Evolutionary conservation across 192 early-diverging fungal genomes (phyloP).

Genomic region (Coemansia sp.): DNA sequence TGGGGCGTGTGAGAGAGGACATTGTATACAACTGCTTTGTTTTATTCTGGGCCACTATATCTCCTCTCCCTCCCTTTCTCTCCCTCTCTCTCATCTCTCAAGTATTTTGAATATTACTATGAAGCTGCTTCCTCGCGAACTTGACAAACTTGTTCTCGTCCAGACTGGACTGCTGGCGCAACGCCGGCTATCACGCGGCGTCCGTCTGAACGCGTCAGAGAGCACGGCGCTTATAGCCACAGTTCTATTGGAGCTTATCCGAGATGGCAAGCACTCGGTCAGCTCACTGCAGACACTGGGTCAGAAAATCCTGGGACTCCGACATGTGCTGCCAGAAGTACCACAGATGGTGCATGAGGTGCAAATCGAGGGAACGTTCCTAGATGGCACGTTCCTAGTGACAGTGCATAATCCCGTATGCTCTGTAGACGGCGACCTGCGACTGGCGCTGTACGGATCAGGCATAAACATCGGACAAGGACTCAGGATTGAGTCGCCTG

Average conservation of each 20-base stretch:
- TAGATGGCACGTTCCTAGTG: conserved; percentile 91
- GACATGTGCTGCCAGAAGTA: conserved; percentile 80
- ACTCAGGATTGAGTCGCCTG: no score
- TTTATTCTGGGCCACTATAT: not conserved
- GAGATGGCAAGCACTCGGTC: conserved; percentile 87
- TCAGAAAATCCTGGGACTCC: conserved; percentile 82
- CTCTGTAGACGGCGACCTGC: conserved; percentile 78
- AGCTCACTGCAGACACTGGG: conserved; percentile 88
- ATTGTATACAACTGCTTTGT: not conserved
- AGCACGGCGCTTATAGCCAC: conserved; percentile 88
- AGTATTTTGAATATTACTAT: conserved; percentile 31
- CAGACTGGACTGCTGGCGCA: conserved; percentile 92
- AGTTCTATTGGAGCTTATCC: conserved; percentile 84
- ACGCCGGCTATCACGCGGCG: conserved; percentile 84
- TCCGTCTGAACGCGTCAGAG: conserved; percentile 87
- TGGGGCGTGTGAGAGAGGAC: not conserved
- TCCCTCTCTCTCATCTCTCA: not conserved
- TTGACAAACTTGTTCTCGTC: conserved; percentile 91
- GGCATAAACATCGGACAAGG: conserved; percentile 78
- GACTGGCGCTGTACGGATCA: conserved; percentile 84
- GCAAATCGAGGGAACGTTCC: conserved; percentile 92
- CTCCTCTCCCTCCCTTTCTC: not conserved
- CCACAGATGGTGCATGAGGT: conserved; percentile 76
- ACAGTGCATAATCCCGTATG: conserved; percentile 93
- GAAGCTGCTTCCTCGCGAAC: conserved; percentile 86